These are phyloP conservation scores for Verticillium nonalfalfae DNA, from an alignment of 2,329 filamentous ascomycete genomes.

Conservation along the genomic window DNA sequence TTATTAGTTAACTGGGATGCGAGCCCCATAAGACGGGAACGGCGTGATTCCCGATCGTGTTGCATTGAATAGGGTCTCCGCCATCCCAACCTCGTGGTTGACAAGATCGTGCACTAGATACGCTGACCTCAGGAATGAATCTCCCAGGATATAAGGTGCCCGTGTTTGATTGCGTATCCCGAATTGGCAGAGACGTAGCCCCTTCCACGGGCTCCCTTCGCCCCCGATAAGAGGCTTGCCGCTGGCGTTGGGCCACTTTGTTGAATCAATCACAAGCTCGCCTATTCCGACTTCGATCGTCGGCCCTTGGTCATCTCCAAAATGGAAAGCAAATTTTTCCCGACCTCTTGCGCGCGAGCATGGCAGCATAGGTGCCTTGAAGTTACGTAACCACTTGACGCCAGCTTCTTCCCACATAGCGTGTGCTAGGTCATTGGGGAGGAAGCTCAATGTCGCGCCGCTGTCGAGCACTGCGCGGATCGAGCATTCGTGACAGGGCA, in stretches of 20 bases:
- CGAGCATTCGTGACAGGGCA: background rate
- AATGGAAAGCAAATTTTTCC: constrained; percentile 48
- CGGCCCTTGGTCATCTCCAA: constrained; percentile 41
- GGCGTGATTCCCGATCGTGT: constrained; percentile 41
- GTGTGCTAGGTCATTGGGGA: constrained; percentile 54
- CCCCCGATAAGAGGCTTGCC: constrained; percentile 1
- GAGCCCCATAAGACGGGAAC: constrained; percentile 41
- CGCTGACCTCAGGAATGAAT: constrained; percentile 53
- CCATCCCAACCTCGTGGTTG: constrained; percentile 50
- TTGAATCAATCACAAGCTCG: constrained; percentile 46
- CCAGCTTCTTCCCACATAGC: constrained; percentile 50
- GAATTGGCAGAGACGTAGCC: constrained; percentile 44
- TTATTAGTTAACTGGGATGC: constrained; percentile 29
- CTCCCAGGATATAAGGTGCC: constrained; percentile 43
- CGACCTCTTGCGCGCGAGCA: constrained; percentile 38
- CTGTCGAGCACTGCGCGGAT: constrained; percentile 66
- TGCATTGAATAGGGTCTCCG: constrained; percentile 49
- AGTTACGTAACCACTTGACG: constrained; percentile 32
- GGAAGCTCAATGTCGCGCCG: constrained; percentile 65
- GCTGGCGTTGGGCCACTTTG: constrained; percentile 9
- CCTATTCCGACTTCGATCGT: constrained; percentile 46
- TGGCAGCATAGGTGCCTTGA: constrained; percentile 38
- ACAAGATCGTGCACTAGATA: constrained; percentile 55
- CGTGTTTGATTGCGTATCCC: constrained; percentile 46
- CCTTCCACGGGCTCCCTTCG: constrained; percentile 30